Conservation (phyloP, 352 stramenopile species). For the Phytophthora sansomeana region DNA sequence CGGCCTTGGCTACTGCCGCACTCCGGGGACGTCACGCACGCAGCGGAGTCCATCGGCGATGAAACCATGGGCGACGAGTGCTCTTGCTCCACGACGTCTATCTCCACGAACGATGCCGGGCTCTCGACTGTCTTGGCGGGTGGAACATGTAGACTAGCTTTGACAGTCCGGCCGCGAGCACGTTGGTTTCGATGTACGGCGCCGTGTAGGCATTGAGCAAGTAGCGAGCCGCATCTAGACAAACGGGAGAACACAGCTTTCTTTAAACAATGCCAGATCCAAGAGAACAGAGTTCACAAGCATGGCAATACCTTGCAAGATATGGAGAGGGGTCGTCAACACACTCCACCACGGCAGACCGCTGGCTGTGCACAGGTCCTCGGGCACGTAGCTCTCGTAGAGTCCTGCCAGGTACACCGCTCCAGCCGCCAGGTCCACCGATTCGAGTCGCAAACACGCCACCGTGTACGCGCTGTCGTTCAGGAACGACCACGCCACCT, state of each 20-base stretch:
- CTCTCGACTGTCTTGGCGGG: constrained; percentile 64
- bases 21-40: constrained; percentile 81
- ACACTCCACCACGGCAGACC: constrained; percentile 79
- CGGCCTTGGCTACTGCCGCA: constrained; percentile 73
- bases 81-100: constrained; percentile 57
- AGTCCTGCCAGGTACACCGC: constrained; percentile 86
- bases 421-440: constrained; percentile 74
- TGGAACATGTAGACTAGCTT: constrained; percentile 84
- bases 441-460: constrained; percentile 80
- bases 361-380: constrained; percentile 57
- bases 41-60: constrained; percentile 68
- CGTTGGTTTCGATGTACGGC: constrained; percentile 81
- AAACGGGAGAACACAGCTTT: constrained; percentile 65
- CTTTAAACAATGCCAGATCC: constrained; percentile 70
- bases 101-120: constrained; percentile 49
- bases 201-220: constrained; percentile 81
- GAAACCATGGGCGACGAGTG: constrained; percentile 43
- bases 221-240: constrained; percentile 81
- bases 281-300: constrained; percentile 47
- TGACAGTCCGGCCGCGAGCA: constrained; percentile 72
- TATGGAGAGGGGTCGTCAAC: constrained; percentile 70
- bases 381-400: constrained; percentile 84
- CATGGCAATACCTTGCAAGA: constrained; percentile 83
- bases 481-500: constrained; percentile 90
- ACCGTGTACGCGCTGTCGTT: constrained; percentile 90